A percentile compares a stretch with the other conserved stretches of the same genome.
These are phyloP conservation scores for Eucalyptus tenuipes DNA, from an alignment of 345 rosid species.

Conservation along the genomic window DNA sequence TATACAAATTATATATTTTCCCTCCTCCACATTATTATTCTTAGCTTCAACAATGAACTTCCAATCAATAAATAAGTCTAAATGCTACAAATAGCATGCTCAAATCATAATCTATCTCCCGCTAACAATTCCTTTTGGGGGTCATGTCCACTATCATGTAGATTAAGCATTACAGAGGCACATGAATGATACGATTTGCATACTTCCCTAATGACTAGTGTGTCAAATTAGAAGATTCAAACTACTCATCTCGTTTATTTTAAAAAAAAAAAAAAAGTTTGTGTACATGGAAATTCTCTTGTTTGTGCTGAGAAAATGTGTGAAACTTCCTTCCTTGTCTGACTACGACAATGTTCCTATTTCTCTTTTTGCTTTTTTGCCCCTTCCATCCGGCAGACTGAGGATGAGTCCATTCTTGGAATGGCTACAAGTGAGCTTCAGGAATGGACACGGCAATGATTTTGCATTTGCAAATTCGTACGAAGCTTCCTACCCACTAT, in stretches of 20 bases:
- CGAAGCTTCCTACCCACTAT: neutral
- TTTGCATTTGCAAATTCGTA: neutral
- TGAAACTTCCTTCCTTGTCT: neutral
- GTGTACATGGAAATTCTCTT: neutral
- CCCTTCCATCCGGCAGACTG: neutral
- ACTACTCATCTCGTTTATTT: fast-evolving
- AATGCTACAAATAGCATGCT: neutral
- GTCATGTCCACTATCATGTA: fast-evolving
- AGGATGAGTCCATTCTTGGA: neutral
- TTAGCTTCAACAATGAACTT: neutral
- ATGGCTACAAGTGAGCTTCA: neutral
- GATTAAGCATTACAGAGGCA: fast-evolving
- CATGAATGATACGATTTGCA: neutral
- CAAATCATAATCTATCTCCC: neutral
- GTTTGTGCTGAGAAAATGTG: neutral
- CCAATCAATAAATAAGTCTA: neutral
- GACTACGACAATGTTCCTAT: neutral
- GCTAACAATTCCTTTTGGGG: fast-evolving
- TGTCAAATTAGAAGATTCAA: neutral
- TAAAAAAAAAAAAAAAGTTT: no score
- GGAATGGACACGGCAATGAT: neutral
- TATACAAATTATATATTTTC: no score
- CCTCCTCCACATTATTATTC: no score
- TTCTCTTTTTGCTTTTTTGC: neutral
- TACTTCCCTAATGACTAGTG: neutral